These are phyloP conservation scores for Immersiporthe knoxdaviesiana DNA, from an alignment of 2,329 filamentous ascomycete genomes.

Conservation along the genomic window DNA sequence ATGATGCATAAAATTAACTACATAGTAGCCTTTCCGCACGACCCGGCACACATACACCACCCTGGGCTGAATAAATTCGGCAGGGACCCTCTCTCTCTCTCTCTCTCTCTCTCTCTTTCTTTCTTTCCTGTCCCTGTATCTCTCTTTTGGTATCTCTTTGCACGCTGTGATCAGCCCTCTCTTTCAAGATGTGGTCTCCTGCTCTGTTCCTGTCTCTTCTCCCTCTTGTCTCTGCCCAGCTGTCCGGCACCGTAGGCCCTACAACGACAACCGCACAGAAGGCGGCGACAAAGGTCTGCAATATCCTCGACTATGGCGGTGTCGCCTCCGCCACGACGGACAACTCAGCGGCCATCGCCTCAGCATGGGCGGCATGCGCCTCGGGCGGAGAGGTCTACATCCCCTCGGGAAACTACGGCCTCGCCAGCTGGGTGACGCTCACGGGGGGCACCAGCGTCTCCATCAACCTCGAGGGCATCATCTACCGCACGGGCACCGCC, in stretches of 20 bases:
- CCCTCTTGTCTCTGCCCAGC: constrained; percentile 13
- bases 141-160: no score
- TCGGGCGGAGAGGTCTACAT: constrained; percentile 53
- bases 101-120: neutral
- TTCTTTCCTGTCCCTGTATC: neutral
- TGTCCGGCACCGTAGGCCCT: constrained; percentile 31
- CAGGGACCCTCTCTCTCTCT: neutral
- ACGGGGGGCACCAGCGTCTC: constrained; percentile 49
- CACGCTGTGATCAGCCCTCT: neutral
- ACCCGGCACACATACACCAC: no score
- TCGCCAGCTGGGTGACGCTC: constrained; percentile 51
- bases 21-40: neutral
- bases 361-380: constrained; percentile 45
- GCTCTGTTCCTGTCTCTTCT: constrained; percentile 8
- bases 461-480: constrained; percentile 50
- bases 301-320: constrained; percentile 52
- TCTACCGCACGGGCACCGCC: constrained; percentile 35
- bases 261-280: constrained; percentile 36
- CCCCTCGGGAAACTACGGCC: constrained; percentile 50
- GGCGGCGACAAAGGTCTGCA: constrained; percentile 45
- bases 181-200: constrained; percentile 15
- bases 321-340: constrained; percentile 52
- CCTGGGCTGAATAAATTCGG: neutral
- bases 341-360: constrained; percentile 36
- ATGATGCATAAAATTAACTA: neutral